These are phyloP conservation scores for Balansia obtecta DNA, from an alignment of 2,329 filamentous ascomycete genomes.

Conservation along the genomic window DNA sequence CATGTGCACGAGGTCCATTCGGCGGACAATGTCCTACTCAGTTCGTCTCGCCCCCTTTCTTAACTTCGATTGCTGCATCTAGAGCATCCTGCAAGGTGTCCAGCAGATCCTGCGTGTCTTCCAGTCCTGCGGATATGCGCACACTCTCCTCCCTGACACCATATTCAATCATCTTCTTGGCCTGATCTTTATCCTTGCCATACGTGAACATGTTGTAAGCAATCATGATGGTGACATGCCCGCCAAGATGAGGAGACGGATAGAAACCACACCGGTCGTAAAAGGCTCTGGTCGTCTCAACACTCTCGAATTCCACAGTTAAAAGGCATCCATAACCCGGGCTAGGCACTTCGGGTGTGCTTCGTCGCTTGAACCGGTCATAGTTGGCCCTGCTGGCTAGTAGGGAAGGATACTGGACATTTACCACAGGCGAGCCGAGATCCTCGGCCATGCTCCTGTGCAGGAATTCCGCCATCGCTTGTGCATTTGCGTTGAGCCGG, in stretches of 20 bases:
- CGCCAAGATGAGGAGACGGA: conserved; percentile 40
- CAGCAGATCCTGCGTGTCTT: conserved; percentile 28
- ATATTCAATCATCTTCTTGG: conserved; percentile 22
- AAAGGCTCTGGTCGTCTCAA: conserved; percentile 30
- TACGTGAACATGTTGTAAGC: conserved; percentile 35
- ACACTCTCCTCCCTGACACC: conserved; percentile 29
- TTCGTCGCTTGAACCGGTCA: conserved; percentile 23
- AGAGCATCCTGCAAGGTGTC: conserved; percentile 18
- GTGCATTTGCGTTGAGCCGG: conserved; percentile 31
- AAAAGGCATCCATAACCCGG: conserved; percentile 45
- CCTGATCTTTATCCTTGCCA: conserved; percentile 24
- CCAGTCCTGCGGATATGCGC: conserved; percentile 34
- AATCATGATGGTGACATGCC: conserved; percentile 35
- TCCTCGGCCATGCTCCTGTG: conserved; percentile 14
- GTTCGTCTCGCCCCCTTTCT: conserved; percentile 2
- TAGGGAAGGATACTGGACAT: conserved; percentile 32
- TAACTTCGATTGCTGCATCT: conserved; percentile 7
- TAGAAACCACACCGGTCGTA: conserved; percentile 37
- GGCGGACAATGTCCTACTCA: neutral
- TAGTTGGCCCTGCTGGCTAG: conserved; percentile 19
- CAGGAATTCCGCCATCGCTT: conserved; percentile 28
- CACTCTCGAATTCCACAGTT: conserved; percentile 34
- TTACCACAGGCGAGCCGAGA: conserved; percentile 22
- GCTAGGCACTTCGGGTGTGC: conserved; percentile 29
- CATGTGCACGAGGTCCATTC: neutral